Evolutionary conservation across 139 green algal species (phyloP), one percentile per base, ranked within the genome.

Genomic region (Coccomyxa sp.): DNA sequence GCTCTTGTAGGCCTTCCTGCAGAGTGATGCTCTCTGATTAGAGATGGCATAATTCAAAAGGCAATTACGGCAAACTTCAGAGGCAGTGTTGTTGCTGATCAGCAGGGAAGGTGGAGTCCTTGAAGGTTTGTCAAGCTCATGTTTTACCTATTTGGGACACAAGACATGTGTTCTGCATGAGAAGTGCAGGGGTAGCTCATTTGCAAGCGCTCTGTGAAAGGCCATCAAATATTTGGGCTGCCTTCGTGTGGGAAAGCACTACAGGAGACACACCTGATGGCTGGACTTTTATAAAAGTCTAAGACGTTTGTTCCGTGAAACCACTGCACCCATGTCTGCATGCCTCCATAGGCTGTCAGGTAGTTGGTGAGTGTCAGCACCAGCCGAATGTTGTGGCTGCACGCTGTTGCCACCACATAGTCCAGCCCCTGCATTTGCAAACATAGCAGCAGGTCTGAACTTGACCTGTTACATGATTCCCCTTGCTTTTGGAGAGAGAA

Each of bases 361-460:
- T 84, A 84, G 74, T 85, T 85, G 57, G 81, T 81, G n/a, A 85
- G 74, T 11, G 81, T 85, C 74, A 80, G 21, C 23, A 85, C 80
- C 14, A 85, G 71, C 51, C 79, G 79, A 30, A 85, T 81, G 81
- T 63, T 63, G 63, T 75, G 79, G 18, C 51, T 57, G 10, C 23
- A 25, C 13, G 81, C 81, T 32, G 79, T 75, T 16, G 57, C 67
- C 21, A 85, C 74, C 23, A 84, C 68, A 71, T 79, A 84, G 68
- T 84, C 81, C 81, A 84, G 31, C 25, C 81, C 81, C 88, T 92
- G 85, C 67, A 75, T 10, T 79, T 31, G 59, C 25, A 80, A n/a
- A 16, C 13, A 38, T 10, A 27, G 57, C 30, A 67, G 21, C 81
- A 74, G 66, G 38, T 51, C 38, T 51, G 3, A 51, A 7, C 38